Evolutionary conservation across 257 asterid genomes (phyloP).

Genomic region (Petunia secreta): DNA sequence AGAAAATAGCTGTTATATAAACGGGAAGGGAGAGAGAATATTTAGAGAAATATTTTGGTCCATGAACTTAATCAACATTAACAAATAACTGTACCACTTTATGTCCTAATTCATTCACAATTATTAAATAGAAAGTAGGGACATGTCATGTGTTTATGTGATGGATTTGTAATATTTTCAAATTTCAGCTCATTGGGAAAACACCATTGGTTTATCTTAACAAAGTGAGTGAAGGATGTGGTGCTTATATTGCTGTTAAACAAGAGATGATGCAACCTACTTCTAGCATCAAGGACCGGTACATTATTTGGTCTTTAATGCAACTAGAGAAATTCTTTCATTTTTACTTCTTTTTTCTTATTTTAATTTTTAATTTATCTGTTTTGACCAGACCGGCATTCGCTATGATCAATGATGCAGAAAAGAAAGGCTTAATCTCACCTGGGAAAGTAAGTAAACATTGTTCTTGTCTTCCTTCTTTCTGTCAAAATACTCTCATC

Average conservation of each 20-base stretch:
- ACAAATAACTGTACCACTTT: too few relatives aligned
- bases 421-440: conserved; percentile 49
- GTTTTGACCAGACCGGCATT: conserved; percentile 46
- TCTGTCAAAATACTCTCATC: not conserved
- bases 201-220: conserved; percentile 25
- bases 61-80: too few relatives aligned
- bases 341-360: not conserved
- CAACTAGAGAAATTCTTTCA: not conserved
- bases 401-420: conserved; percentile 62
- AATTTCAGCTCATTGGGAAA: conserved; percentile 28
- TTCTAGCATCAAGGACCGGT: conserved; percentile 26
- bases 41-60: too few relatives aligned
- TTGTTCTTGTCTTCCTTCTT: not conserved
- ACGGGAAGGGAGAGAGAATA: too few relatives aligned
- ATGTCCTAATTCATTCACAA: too few relatives aligned
- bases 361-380: not conserved
- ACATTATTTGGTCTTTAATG: not conserved
- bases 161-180: not conserved
- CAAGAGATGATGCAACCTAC: conserved; percentile 26
- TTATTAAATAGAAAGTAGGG: too few relatives aligned
- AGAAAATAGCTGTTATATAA: too few relatives aligned
- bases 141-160: too few relatives aligned
- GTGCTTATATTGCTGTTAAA: conserved; percentile 27
- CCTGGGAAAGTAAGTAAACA: conserved; percentile 51
- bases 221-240: conserved; percentile 29